phyloP scores from a whole-genome alignment of 345 rosid species.

The Arabis alpina region DNA sequence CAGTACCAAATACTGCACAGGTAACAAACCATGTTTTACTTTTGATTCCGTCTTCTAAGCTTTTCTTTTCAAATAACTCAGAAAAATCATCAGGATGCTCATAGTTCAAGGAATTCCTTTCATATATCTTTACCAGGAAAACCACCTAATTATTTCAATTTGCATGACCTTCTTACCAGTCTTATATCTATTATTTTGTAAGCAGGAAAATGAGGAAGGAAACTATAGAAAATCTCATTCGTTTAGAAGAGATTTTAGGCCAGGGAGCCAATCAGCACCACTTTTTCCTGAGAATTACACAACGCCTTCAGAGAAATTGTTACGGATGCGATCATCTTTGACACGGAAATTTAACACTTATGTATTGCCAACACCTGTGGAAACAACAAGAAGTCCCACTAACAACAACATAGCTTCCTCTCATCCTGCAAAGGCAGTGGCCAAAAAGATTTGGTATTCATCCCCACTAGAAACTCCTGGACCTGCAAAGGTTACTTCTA shows the following conservation, averaged over 20 bases:
- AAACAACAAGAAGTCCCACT: conserved; percentile 55
- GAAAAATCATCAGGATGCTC: conserved; percentile 15
- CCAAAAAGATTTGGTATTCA: conserved; percentile 66
- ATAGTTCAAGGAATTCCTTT: conserved; percentile 3
- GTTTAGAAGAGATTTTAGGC: conserved; percentile 46
- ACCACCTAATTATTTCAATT: conserved; percentile 2
- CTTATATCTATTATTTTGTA: not conserved
- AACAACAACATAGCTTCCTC: conserved; percentile 40
- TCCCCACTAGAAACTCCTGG: conserved; percentile 70
- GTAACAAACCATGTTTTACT: conserved; percentile 43
- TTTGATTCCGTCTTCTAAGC: conserved; percentile 12
- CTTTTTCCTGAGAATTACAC: conserved; percentile 59
- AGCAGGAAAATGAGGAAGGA: conserved; percentile 58
- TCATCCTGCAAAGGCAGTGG: conserved; percentile 45
- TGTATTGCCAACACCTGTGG: conserved; percentile 84
- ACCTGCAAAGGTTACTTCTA: conserved; percentile 49
- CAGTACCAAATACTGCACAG: conserved; percentile 51
- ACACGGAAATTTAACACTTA: conserved; percentile 75
- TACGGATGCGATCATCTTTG: conserved; percentile 56
- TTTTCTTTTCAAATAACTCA: conserved; percentile 5
- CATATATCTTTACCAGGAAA: not conserved
- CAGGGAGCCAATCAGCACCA: conserved; percentile 79
- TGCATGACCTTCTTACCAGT: conserved; percentile 22
- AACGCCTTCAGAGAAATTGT: conserved; percentile 54
- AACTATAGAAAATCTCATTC: conserved; percentile 50